Evolutionary conservation across 768 basidiomycete species (phyloP), one percentile per base, ranked within the genome.

Genomic region (Rossbeevera mucosa): DNA sequence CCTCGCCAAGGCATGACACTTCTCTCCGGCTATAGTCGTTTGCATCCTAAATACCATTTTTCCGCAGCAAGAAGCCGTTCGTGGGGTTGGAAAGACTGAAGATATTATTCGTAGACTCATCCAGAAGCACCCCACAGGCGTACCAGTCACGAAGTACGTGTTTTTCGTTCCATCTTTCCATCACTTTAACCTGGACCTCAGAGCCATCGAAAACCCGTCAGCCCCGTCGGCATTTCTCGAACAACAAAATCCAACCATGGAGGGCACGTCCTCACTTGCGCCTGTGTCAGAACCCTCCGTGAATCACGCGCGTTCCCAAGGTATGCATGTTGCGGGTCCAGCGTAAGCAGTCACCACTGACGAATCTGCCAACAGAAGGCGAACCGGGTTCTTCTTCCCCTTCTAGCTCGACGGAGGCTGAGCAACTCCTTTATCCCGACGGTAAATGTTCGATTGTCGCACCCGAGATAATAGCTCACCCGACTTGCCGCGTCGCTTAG

Each of bases 11-110:
- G 65, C 60, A 40, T 14, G 54, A 9, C n/a, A 9, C 20, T 8
- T 43, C 26, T 7, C 25, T 25, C 13, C 38, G 33, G 6, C 16
- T 9, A 1, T 18, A 18, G 1, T 16, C 20, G 8, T 26, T 9
- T 21, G 11, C 12, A 46, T 18, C 12, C 42, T 59, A 3, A 48
- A 33, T n/a, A 18, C 22, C 44, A 2, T 20, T 26, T 33, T 28
- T 21, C 44, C 44, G 1, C 43, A 70, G 68, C 50, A 53, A 57
- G 61, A 70, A 51, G 41, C 52, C 12, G 30, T 69, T 18, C 58
- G 58, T n/a, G 66, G 64, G 0, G 51, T 62, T 16, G 64, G 57
- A 2, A 66, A 65, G 55, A 66, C 58, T 1, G 68, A 62, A 51
- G 59, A 59, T 4, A 70, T 66, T 21, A 64, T 68, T 38, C 52